Evolutionary conservation across 2,329 filamentous ascomycete species (phyloP), one percentile per base, ranked within the genome.

Genomic region (Cadophora sp.): DNA sequence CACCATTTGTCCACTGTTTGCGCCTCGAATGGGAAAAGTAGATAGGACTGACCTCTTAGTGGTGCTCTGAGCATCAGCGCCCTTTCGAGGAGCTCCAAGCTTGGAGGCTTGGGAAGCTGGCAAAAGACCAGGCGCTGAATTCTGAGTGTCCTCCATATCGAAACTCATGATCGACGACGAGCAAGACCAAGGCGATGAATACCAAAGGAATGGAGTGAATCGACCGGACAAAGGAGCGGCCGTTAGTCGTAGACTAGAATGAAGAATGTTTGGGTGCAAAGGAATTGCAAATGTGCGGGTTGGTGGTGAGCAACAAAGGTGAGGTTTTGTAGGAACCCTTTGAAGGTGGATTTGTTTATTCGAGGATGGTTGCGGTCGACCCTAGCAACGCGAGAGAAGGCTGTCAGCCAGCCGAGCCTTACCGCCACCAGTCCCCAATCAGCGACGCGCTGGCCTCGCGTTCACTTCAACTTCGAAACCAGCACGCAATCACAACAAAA

Each of bases 21-120:
- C 33, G 22, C 36, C 39, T 55, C 39, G 27, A 14, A 24, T 14
- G 30, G 22, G 20, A 9, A 22, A 62, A 16, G 13, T 50, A 58
- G 59, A 76, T 80, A 61, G 81, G 58, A 77, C 80, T 62, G 81
- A 94, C 91, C 91, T 87, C 82, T 94, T 94, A 68, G 89, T 91
- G 64, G 93, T 91, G 79, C 89, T 92, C 76, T 91, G 89, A 45
- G 87, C 85, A 78, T 93, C 91, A 59, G 84, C 83, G 36, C 84
- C 83, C 63, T 84, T 88, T 71, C 86, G 84, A 61, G 83, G 79
- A 56, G 82, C 81, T 69, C 83, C 81, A 68, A 91, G 82, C 81
- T 92, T 91, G 67, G 85, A 83, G 66, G 87, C 84, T 75, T 89
- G 84, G 66, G 85, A 81, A 73, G 77, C 73, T 53, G 76, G 77